These are phyloP conservation scores for Penicillium waksmanii DNA, from an alignment of 495 filamentous ascomycete species.

Conservation along the genomic window DNA sequence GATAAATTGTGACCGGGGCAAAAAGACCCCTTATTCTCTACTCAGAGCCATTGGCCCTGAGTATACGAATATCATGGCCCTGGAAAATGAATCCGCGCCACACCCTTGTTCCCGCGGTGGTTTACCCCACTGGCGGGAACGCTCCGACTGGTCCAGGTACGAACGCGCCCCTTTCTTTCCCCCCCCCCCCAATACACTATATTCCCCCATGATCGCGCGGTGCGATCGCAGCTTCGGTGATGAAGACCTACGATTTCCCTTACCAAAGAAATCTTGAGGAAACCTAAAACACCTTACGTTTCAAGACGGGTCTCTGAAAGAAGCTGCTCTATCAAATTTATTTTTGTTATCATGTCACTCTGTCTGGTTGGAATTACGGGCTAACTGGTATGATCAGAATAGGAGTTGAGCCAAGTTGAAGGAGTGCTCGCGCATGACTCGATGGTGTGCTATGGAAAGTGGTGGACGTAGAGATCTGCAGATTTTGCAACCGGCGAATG, in stretches of 20 bases:
- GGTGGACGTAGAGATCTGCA: no score
- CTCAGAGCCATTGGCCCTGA: no score
- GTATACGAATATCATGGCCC: neutral
- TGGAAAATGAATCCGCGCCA: neutral
- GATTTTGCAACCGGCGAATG: no score
- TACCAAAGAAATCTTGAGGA: constrained; percentile 3
- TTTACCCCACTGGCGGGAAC: neutral
- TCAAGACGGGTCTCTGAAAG: constrained; percentile 6
- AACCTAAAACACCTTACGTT: neutral
- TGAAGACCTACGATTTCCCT: constrained; percentile 8
- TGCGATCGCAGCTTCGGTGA: constrained; percentile 2
- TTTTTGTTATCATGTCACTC: neutral
- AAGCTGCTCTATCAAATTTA: neutral
- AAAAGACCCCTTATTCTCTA: neutral
- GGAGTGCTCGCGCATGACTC: no score
- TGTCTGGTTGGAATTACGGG: neutral
- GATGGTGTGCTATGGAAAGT: no score
- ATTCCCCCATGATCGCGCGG: neutral
- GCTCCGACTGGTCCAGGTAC: constrained; percentile 4
- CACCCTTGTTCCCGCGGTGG: constrained; percentile 2
- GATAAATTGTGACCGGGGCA: no score
- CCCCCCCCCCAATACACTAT: neutral
- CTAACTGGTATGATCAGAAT: constrained; percentile 3
- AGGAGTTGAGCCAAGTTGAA: neutral
- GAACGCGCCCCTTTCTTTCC: neutral